These are phyloP conservation scores for Neopestalotiopsis sp. DNA, from an alignment of 2,329 filamentous ascomycete genomes.

Conservation along the genomic window DNA sequence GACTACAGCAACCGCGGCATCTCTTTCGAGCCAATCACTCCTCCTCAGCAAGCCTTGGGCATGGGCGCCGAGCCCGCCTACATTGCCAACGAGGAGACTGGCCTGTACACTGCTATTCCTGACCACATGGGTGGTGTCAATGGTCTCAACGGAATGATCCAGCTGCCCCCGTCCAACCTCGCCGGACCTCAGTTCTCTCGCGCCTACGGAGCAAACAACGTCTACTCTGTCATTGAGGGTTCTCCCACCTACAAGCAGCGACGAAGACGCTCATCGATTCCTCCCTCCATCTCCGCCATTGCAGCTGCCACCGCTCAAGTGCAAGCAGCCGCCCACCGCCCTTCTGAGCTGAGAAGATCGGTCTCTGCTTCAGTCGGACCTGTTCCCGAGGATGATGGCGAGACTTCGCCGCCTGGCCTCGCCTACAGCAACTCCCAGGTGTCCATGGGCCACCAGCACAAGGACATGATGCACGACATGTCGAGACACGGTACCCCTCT, in stretches of 20 bases:
- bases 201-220: conserved; percentile 75
- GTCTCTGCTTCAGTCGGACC: conserved; percentile 87
- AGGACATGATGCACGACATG: conserved; percentile 75
- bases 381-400: conserved; percentile 79
- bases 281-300: conserved; percentile 74
- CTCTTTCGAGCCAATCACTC: conserved; percentile 96
- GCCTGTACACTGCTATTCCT: conserved; percentile 92
- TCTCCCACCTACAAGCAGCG: conserved; percentile 99
- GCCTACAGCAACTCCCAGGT: conserved; percentile 75
- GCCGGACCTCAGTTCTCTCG: conserved; percentile 80
- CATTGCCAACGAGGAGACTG: conserved; percentile 97
- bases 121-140: conserved; percentile 78
- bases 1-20: conserved; percentile 97
- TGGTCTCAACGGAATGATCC: conserved; percentile 86
- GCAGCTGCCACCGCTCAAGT: conserved; percentile 67
- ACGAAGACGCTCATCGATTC: conserved; percentile 89
- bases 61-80: conserved; percentile 91
- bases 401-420: conserved; percentile 80
- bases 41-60: conserved; percentile 85
- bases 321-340: conserved; percentile 70
- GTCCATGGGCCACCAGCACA: conserved; percentile 72
- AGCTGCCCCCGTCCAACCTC: conserved; percentile 85
- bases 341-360: conserved; percentile 89
- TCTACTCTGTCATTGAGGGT: conserved; percentile 95
- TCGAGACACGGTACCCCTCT: conserved; percentile 92